Conservation (phyloP, 2,329 filamentous ascomycete species). For the Xylariaceae sp. region DNA sequence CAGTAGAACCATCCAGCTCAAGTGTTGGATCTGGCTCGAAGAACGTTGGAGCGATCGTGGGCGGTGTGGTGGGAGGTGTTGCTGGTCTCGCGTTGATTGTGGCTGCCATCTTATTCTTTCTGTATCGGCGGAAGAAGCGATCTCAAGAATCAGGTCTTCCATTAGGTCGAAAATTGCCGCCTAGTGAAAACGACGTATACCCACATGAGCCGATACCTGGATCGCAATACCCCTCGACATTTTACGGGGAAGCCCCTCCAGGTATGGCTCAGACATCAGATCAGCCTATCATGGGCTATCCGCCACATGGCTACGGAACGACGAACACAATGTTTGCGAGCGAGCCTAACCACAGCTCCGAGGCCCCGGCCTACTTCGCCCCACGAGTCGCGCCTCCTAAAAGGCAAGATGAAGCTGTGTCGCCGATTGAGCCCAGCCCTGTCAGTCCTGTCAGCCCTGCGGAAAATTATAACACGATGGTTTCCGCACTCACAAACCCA, state of each 20-base stretch:
- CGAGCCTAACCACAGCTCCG: constrained; percentile 11
- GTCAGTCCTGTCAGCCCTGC: constrained; percentile 27
- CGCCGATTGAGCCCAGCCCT: constrained; percentile 29
- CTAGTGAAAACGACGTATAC: constrained; percentile 30
- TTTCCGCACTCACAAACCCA: constrained; percentile 30
- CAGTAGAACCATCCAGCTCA: constrained; percentile 9
- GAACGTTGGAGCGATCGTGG: constrained; percentile 39
- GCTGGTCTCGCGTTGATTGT: constrained; percentile 35
- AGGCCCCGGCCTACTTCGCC: constrained; percentile 22
- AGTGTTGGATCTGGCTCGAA: constrained; percentile 12
- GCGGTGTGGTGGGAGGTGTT: constrained; percentile 37
- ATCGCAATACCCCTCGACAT: constrained; percentile 37
- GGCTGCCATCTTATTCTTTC: constrained; percentile 33
- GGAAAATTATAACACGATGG: constrained; percentile 33
- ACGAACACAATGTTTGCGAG: constrained; percentile 17
- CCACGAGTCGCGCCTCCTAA: constrained; percentile 17
- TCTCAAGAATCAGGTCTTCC: constrained; percentile 19
- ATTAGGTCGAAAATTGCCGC: constrained; percentile 27
- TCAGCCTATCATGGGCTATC: constrained; percentile 24
- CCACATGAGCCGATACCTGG: constrained; percentile 34
- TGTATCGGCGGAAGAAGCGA: constrained; percentile 31
- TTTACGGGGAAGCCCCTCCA: constrained; percentile 39
- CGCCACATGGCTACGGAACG: constrained; percentile 21
- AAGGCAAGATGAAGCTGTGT: constrained; percentile 23
- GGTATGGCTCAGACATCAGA: constrained; percentile 34